Percentiles rank a stretch among this genome's conserved stretches.
phyloP scores from a whole-genome alignment of 1,284 basidiomycete genomes.

The Cryptococcus sp. region DNA sequence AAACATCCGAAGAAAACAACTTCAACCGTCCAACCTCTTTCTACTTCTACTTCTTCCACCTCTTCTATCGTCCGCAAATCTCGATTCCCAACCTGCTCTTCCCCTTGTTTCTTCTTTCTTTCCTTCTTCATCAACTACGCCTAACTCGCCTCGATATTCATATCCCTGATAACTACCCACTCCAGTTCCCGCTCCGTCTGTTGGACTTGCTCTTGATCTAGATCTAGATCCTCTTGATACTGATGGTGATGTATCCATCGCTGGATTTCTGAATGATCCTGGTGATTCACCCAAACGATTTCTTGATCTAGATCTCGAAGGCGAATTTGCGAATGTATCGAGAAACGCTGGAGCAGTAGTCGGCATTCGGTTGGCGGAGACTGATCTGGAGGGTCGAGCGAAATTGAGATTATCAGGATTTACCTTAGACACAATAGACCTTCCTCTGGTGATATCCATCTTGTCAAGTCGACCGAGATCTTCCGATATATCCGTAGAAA shows the following conservation, averaged over 20 bases:
- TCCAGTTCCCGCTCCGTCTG: neutral
- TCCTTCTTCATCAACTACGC: conserved; percentile 7
- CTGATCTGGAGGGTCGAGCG: neutral
- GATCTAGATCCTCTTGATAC: neutral
- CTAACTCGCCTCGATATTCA: conserved; percentile 2
- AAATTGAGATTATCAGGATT: conserved; percentile 1
- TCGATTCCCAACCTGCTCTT: neutral
- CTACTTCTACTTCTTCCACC: neutral
- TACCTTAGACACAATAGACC: neutral
- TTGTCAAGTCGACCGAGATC: neutral
- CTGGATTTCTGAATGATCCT: neutral
- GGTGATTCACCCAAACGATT: neutral
- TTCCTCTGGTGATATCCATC: conserved; percentile 1
- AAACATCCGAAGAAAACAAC: too few species aligned
- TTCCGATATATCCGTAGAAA: neutral
- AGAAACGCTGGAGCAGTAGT: neutral
- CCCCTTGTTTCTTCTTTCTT: neutral
- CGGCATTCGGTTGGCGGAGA: neutral
- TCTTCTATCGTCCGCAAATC: neutral
- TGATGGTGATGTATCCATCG: neutral
- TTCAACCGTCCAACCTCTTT: neutral
- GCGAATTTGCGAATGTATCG: neutral
- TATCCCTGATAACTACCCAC: neutral
- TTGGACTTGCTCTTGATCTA: neutral
- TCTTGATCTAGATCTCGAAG: neutral